Evolutionary conservation across 257 asterid species (phyloP).

Genomic region (Lavandula angustifolia): DNA sequence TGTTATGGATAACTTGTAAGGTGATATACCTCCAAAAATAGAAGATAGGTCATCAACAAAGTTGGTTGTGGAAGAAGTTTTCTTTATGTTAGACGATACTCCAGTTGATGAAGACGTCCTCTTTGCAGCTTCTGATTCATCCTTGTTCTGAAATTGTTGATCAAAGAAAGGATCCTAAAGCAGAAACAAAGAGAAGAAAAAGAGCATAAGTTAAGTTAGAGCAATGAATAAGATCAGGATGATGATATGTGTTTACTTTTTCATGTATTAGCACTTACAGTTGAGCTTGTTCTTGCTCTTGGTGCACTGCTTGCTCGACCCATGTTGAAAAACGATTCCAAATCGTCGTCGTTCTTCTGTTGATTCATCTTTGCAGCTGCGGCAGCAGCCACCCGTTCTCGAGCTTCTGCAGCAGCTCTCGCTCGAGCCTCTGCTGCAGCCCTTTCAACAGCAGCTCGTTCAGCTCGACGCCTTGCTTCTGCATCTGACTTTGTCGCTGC

Average conservation of each 20-base stretch:
- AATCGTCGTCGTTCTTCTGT: constrained; percentile 76
- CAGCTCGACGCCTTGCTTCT: constrained; percentile 83
- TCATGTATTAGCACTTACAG: constrained; percentile 54
- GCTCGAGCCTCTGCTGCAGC: constrained; percentile 92
- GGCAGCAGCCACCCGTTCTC: constrained; percentile 65
- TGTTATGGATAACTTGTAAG: constrained; percentile 15
- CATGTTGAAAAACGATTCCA: constrained; percentile 86
- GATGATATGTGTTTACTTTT: constrained; percentile 17
- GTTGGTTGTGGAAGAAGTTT: constrained; percentile 72
- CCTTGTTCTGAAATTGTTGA: constrained; percentile 62
- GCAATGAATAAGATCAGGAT: constrained; percentile 20
- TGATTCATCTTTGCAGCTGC: constrained; percentile 72
- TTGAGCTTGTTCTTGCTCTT: constrained; percentile 60
- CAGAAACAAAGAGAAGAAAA: constrained; percentile 29
- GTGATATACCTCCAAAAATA: constrained; percentile 74
- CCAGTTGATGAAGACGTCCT: constrained; percentile 61
- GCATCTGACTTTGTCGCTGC: constrained; percentile 66
- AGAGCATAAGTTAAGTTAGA: constrained; percentile 8
- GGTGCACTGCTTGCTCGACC: constrained; percentile 92
- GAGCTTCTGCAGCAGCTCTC: constrained; percentile 88
- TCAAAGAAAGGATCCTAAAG: constrained; percentile 74
- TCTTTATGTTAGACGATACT: constrained; percentile 70
- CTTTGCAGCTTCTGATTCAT: constrained; percentile 67
- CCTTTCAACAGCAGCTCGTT: constrained; percentile 88
- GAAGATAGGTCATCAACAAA: constrained; percentile 93